Evolutionary conservation across 108 stramenopile genomes (phyloP).

Genomic region (Nitzschia palea): DNA sequence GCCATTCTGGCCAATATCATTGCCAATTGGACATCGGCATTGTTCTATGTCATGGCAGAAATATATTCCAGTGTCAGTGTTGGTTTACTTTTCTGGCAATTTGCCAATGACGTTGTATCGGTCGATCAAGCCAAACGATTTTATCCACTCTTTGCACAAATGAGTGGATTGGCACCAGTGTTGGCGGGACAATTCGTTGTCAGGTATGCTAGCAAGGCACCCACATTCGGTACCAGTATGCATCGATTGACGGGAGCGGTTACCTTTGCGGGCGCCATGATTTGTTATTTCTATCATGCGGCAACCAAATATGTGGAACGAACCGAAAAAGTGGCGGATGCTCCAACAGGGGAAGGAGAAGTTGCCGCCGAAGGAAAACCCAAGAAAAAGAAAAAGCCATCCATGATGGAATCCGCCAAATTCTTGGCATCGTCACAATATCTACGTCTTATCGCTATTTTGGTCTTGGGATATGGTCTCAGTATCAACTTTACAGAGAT

Average conservation of each 20-base stretch:
- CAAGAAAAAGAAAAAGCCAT: constrained; percentile 83
- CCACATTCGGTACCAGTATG: constrained; percentile 73
- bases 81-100: constrained; percentile 98
- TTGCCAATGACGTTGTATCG: constrained; percentile 93
- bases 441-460: constrained; percentile 83
- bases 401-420: constrained; percentile 81
- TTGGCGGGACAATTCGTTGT: constrained; percentile 89
- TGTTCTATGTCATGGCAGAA: constrained; percentile 93
- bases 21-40: constrained; percentile 90
- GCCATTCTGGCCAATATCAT: constrained; percentile 80
- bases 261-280: constrained; percentile 77
- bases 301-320: constrained; percentile 60
- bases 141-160: constrained; percentile 95
- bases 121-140: constrained; percentile 92
- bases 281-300: constrained; percentile 79
- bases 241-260: constrained; percentile 75
- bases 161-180: constrained; percentile 91
- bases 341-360: not conserved
- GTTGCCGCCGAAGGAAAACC: not conserved
- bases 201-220: constrained; percentile 73
- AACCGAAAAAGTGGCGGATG: constrained; percentile 19
- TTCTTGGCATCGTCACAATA: constrained; percentile 92
- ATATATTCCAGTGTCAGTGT: constrained; percentile 93
- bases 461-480: constrained; percentile 94
- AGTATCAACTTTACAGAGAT: constrained; percentile 97